Evolutionary conservation across 352 stramenopile genomes (phyloP).

Genomic region (Poterioochromonas sp.): DNA sequence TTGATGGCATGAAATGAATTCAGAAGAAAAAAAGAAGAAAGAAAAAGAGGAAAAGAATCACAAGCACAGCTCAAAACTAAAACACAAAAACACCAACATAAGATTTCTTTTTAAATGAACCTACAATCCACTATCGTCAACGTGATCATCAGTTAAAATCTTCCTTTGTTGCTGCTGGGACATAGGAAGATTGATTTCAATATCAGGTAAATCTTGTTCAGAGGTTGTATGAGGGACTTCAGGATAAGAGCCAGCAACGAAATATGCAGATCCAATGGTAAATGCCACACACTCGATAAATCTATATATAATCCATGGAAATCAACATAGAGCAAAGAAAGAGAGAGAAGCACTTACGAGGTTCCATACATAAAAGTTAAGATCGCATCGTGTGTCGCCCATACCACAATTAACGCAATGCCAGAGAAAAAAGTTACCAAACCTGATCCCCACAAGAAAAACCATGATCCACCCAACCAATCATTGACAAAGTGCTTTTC

Average conservation of each 20-base stretch:
- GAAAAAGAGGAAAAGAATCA: too few relatives aligned
- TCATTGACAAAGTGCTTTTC: slow-evolving; percentile 2
- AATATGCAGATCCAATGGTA: background rate
- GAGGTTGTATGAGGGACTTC: too few relatives aligned
- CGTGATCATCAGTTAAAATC: too few relatives aligned
- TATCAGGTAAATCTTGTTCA: too few relatives aligned
- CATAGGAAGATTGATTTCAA: too few relatives aligned
- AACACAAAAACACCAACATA: too few relatives aligned
- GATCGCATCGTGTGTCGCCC: background rate
- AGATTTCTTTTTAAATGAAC: too few relatives aligned
- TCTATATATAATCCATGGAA: background rate
- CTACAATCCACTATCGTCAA: too few relatives aligned
- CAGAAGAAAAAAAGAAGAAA: too few relatives aligned
- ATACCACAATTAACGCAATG: background rate
- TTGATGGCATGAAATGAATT: too few relatives aligned
- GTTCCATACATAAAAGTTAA: background rate
- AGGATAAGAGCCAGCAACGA: background rate
- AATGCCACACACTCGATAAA: background rate
- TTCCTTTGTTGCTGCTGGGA: too few relatives aligned
- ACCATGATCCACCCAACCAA: slow-evolving; percentile 12
- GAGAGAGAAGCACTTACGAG: background rate
- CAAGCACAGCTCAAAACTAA: too few relatives aligned
- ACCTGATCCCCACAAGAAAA: background rate
- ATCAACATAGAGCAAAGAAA: background rate
- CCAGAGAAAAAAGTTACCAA: background rate